Evolutionary conservation across 352 stramenopile genomes (phyloP).

Genomic region (Globisporangium nunn): DNA sequence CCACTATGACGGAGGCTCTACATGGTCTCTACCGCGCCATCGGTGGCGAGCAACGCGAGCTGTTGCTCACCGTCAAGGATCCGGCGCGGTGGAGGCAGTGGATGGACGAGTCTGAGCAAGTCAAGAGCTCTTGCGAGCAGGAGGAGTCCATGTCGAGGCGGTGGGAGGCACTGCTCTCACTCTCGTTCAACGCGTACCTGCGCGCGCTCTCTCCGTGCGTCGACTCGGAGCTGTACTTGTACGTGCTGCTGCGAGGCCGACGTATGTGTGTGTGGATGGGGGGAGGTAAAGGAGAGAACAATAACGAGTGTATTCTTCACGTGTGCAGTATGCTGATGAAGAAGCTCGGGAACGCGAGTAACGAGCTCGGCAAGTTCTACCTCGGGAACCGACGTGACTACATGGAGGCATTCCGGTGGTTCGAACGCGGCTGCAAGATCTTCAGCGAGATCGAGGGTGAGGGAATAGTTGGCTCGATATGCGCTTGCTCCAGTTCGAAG

Average conservation of each 20-base stretch:
- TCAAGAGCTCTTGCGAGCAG: background rate
- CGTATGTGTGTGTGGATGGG: background rate
- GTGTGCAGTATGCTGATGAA: slow-evolving; percentile 71
- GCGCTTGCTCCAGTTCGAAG: background rate
- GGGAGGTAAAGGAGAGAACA: background rate
- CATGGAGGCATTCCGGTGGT: slow-evolving; percentile 62
- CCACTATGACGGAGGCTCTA: slow-evolving; percentile 15
- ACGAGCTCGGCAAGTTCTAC: slow-evolving; percentile 76
- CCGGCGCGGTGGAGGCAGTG: background rate
- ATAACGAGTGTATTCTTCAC: background rate
- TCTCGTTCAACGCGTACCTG: slow-evolving; percentile 69
- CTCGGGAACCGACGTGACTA: slow-evolving; percentile 35
- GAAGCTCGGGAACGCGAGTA: slow-evolving; percentile 81
- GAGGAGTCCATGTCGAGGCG: background rate
- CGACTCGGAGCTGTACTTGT: slow-evolving; percentile 82
- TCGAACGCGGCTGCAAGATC: slow-evolving; percentile 69
- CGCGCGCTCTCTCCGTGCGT: slow-evolving; percentile 47
- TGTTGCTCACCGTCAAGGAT: slow-evolving; percentile 8
- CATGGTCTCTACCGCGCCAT: slow-evolving; percentile 34
- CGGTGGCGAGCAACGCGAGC: slow-evolving; percentile 34
- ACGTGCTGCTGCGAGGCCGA: slow-evolving; percentile 14
- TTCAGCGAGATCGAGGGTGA: slow-evolving; percentile 80
- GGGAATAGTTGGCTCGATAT: background rate
- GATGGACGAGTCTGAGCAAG: background rate
- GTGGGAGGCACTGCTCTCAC: slow-evolving; percentile 22